phyloP scores from a whole-genome alignment of 106 monocot genomes.

The Alisma plantagoaquatica region DNA sequence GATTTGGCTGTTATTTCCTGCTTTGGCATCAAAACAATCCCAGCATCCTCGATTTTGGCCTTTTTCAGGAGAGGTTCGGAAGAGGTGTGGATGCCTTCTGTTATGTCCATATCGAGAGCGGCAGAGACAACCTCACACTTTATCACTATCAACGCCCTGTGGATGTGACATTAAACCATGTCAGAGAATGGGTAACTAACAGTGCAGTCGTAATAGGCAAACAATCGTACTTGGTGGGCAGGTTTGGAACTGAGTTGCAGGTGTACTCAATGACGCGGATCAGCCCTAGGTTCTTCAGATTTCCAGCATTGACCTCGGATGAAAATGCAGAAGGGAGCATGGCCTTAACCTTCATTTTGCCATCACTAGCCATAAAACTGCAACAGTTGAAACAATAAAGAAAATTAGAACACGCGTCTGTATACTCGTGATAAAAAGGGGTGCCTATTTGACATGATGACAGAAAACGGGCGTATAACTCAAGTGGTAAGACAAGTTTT shows the following conservation, averaged over 20 bases:
- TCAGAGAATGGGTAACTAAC: background rate
- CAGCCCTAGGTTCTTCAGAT: constrained; percentile 77
- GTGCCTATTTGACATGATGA: background rate
- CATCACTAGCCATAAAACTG: constrained; percentile 95
- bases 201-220: background rate
- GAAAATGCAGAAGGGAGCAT: constrained; percentile 70
- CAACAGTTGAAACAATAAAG: background rate
- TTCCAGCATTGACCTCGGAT: constrained; percentile 63
- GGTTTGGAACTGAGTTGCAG: constrained; percentile 75
- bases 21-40: constrained; percentile 56
- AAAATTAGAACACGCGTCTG: background rate
- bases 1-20: constrained; percentile 58
- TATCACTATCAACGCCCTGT: constrained; percentile 84
- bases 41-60: constrained; percentile 18
- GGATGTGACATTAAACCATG: background rate
- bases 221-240: constrained; percentile 54
- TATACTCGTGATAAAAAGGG: background rate
- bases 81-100: constrained; percentile 7
- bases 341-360: constrained; percentile 71
- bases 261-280: constrained; percentile 81
- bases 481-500: background rate
- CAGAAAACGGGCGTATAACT: background rate
- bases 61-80: background rate
- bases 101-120: constrained; percentile 62
- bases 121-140: constrained; percentile 70